Evolutionary conservation across 768 basidiomycete species (phyloP), one percentile per base, ranked within the genome.

Genomic region (Dentipellis fragilis): DNA sequence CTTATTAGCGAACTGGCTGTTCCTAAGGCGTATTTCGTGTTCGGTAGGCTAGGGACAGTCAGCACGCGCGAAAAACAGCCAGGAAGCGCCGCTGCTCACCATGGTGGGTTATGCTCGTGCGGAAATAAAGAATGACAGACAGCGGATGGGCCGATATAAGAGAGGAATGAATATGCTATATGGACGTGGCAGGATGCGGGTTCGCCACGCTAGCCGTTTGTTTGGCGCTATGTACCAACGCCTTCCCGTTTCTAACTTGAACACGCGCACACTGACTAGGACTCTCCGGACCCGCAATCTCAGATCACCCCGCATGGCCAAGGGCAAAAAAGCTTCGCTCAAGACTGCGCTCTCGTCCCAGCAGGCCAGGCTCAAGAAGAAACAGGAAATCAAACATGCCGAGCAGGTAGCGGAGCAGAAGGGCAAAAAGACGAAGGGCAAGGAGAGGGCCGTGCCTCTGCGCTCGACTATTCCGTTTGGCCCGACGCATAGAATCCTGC

Each of bases 21-120:
- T 93, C 69, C 81, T 80, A 65, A 83, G 80, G 62, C 87, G 84
- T 71, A 90, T 77, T 64, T 91, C 89, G 67, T 87, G 89, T 74
- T 85, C 88, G 53, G 88, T 52, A 34, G 55, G 56, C 53, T 58
- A 34, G 10, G 4, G 4, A 3, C 6, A 16, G 48, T 14, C 6
- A 16, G 34, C 55, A 22, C 54, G 51, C 23, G 38, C 11, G 14
- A 49, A 49, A 23, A n/a, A 23, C 19, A 8, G 19, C n/a, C 21
- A 42, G 42, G 12, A 6, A 46, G 19, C 23, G 14, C 35, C 38
- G 16, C 53, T 29, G 49, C 36, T 29, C 8, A 29, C 48, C 47
- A 50, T 49, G 29, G 11, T 49, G 55, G 22, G 54, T 51, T 51
- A 60, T 49, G 49, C 23, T 16, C 22, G 16, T 42, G 4, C 17